These are phyloP conservation scores for Eucalyptus polyanthemos DNA, from an alignment of 345 rosid species.

Conservation along the genomic window DNA sequence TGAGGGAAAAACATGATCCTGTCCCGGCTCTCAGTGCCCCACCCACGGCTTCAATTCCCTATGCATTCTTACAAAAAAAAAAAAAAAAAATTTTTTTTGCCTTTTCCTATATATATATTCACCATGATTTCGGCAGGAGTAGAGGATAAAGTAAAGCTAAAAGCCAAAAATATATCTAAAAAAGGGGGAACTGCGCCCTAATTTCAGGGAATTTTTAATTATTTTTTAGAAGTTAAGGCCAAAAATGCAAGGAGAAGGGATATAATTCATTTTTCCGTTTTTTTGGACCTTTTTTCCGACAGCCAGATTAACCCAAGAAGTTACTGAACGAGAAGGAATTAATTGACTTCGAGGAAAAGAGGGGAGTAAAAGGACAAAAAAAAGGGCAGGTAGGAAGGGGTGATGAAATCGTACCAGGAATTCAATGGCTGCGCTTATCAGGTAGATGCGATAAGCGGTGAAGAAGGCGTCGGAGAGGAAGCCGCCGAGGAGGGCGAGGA, in stretches of 20 bases:
- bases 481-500: slow-evolving; percentile 79
- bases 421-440: slow-evolving; percentile 8
- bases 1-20: background rate
- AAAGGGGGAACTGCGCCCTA: background rate
- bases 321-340: background rate
- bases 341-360: background rate
- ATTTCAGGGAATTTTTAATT: background rate
- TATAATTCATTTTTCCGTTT: background rate
- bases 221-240: background rate
- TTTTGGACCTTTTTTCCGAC: background rate
- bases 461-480: slow-evolving; percentile 70
- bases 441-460: slow-evolving; percentile 8
- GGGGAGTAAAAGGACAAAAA: background rate
- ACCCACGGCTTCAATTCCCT: background rate
- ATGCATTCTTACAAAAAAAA: background rate
- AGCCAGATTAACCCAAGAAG: background rate
- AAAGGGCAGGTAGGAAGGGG: background rate
- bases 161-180: background rate
- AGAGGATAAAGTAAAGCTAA: background rate
- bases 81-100: background rate
- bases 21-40: background rate
- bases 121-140: background rate
- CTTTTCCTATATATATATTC: background rate
- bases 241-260: background rate
- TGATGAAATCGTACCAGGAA: slow-evolving; percentile 1